Conservation (phyloP, 768 basidiomycete species). For the Mycena latifolia region DNA sequence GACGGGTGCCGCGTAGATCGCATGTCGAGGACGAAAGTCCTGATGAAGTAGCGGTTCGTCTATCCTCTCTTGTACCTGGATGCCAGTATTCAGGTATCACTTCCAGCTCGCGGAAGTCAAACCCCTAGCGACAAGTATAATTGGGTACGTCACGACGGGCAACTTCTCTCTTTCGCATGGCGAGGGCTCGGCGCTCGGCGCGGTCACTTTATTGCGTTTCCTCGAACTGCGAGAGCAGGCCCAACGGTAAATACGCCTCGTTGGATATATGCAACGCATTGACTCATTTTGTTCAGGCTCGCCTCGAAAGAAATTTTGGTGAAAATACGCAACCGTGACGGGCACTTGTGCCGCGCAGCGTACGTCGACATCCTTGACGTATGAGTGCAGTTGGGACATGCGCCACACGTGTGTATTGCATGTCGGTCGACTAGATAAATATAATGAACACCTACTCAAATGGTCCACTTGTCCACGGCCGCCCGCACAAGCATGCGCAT, state of each 20-base stretch:
- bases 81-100: constrained; percentile 6
- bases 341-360: constrained; percentile 66
- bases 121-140: constrained; percentile 59
- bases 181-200: constrained; percentile 81
- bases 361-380: constrained; percentile 49
- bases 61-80: not conserved
- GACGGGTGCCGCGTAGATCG: constrained; percentile 44
- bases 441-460: constrained; percentile 47
- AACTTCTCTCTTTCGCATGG: constrained; percentile 86
- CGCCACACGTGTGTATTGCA: too few relatives aligned
- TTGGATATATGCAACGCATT: too few relatives aligned
- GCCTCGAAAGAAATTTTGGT: constrained; percentile 56
- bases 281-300: constrained; percentile 15
- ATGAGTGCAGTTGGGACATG: not conserved
- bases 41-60: constrained; percentile 45
- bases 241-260: constrained; percentile 45
- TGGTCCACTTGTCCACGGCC: constrained; percentile 83
- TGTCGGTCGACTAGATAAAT: too few relatives aligned
- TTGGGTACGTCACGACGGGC: constrained; percentile 90
- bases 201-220: constrained; percentile 68
- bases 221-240: constrained; percentile 66
- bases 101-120: constrained; percentile 59
- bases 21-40: constrained; percentile 28
- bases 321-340: constrained; percentile 74
- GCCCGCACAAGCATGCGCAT: constrained; percentile 80